phyloP scores from a whole-genome alignment of 495 filamentous ascomycete species.

The Podospora australis region DNA sequence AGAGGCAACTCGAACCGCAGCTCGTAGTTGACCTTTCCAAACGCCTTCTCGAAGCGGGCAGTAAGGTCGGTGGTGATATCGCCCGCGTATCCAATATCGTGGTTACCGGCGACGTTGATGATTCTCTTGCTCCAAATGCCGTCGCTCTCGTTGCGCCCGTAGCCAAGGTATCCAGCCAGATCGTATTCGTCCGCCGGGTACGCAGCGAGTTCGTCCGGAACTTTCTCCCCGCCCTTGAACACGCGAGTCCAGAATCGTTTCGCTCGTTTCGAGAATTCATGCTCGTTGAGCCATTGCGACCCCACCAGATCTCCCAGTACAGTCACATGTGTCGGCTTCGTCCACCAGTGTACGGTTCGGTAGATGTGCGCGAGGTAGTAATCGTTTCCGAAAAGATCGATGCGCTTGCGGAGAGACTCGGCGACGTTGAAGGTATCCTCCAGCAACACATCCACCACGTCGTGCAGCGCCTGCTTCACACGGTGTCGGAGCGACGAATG shows the following conservation, averaged over 20 bases:
- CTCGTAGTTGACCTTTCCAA: constrained; percentile 85
- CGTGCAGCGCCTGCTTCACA: constrained; percentile 41
- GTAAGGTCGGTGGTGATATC: constrained; percentile 69
- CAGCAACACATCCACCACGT: constrained; percentile 46
- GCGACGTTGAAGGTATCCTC: constrained; percentile 60
- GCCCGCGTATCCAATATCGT: constrained; percentile 93
- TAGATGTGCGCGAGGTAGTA: constrained; percentile 92
- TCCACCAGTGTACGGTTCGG: constrained; percentile 74
- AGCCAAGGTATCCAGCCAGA: constrained; percentile 44
- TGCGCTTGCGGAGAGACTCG: constrained; percentile 60
- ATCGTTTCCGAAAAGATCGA: constrained; percentile 91
- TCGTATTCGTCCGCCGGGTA: constrained; percentile 44
- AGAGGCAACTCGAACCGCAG: constrained; percentile 60
- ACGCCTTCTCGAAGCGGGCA: constrained; percentile 70
- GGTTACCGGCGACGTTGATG: constrained; percentile 89
- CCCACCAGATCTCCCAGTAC: constrained; percentile 89
- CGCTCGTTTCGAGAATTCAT: constrained; percentile 69
- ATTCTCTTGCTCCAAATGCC: constrained; percentile 63
- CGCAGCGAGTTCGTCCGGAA: constrained; percentile 55
- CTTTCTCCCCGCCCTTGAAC: constrained; percentile 59
- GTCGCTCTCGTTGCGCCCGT: constrained; percentile 35
- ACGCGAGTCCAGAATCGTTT: constrained; percentile 76
- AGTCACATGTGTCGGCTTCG: constrained; percentile 75
- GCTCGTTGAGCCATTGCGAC: constrained; percentile 90
- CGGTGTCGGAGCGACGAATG: constrained; percentile 39